These are phyloP conservation scores for Hyphopichia fennica DNA, from an alignment of 1,139 yeast genomes.

Conservation along the genomic window DNA sequence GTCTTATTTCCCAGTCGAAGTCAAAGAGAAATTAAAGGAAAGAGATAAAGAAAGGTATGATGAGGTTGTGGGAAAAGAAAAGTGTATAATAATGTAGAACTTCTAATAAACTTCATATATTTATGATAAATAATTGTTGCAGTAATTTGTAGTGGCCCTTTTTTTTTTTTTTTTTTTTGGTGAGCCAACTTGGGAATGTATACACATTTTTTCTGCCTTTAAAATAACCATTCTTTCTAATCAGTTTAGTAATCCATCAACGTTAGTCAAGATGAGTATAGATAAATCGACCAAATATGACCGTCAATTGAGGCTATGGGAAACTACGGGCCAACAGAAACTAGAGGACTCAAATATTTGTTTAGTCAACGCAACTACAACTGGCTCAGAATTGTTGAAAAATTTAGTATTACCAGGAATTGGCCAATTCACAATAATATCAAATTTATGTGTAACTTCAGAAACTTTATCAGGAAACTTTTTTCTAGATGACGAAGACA, in stretches of 20 bases:
- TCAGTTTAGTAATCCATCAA: too few species aligned
- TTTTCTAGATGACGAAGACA: conserved; percentile 51
- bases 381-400: conserved; percentile 72
- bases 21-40: conserved; percentile 58
- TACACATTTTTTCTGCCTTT: background rate
- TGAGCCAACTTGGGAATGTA: background rate
- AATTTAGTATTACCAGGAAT: conserved; percentile 81
- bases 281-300: conserved; percentile 62
- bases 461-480: conserved; percentile 59
- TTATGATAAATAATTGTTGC: background rate
- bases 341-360: conserved; percentile 63
- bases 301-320: conserved; percentile 90
- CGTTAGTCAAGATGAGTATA: conserved; percentile 20
- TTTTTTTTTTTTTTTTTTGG: background rate
- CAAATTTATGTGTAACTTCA: conserved; percentile 37
- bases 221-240: background rate
- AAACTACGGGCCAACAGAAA: conserved; percentile 66
- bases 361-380: conserved; percentile 57
- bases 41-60: conserved; percentile 54
- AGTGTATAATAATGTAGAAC: conserved; percentile 11
- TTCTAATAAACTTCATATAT: background rate
- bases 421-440: conserved; percentile 66
- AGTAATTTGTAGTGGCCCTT: background rate
- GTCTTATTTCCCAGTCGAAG: conserved; percentile 64
- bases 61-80: conserved; percentile 20